A percentile compares a stretch with the other conserved stretches of the same genome.
These are phyloP conservation scores for Herpotrichia juniperi DNA, from an alignment of 2,329 filamentous ascomycete genomes.

Conservation along the genomic window DNA sequence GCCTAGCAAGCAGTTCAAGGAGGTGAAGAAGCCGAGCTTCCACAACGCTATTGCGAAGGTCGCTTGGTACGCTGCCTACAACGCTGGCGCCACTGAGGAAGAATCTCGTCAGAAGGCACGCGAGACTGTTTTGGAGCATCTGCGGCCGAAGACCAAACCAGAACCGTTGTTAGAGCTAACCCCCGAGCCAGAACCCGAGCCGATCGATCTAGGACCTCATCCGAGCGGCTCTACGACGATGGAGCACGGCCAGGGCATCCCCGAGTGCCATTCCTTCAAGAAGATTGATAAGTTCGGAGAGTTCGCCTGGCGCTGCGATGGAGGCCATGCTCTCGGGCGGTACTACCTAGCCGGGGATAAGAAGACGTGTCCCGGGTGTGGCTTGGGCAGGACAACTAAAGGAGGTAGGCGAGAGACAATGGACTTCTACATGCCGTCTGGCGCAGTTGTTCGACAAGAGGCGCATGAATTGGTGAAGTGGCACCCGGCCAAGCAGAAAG, in stretches of 20 bases:
- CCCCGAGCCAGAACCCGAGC: conserved; percentile 17
- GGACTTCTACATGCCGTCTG: conserved; percentile 33
- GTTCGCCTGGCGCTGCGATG: conserved; percentile 34
- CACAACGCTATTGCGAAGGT: conserved; percentile 35
- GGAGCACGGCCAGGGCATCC: conserved; percentile 33
- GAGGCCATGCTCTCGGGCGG: conserved; percentile 33
- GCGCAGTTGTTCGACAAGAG: conserved; percentile 24
- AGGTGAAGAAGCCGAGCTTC: conserved; percentile 8
- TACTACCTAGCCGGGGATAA: conserved; percentile 37
- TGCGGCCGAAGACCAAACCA: conserved; percentile 18
- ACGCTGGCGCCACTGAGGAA: conserved; percentile 11
- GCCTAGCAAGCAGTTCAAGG: conserved; percentile 17
- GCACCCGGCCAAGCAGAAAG: conserved; percentile 18
- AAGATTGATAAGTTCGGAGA: conserved; percentile 15
- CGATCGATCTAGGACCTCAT: conserved; percentile 26
- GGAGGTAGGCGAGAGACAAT: conserved; percentile 17
- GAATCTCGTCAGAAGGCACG: conserved; percentile 20
- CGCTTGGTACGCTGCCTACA: conserved; percentile 25
- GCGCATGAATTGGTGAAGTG: conserved; percentile 18
- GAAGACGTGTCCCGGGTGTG: conserved; percentile 30
- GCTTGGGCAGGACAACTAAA: conserved; percentile 15
- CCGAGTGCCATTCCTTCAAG: conserved; percentile 21
- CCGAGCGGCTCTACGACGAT: conserved; percentile 30
- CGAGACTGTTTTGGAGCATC: conserved; percentile 16
- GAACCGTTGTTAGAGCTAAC: conserved; percentile 8